These are phyloP conservation scores for Plectosphaerella sp. DNA, from an alignment of 2,329 filamentous ascomycete species.

Conservation along the genomic window DNA sequence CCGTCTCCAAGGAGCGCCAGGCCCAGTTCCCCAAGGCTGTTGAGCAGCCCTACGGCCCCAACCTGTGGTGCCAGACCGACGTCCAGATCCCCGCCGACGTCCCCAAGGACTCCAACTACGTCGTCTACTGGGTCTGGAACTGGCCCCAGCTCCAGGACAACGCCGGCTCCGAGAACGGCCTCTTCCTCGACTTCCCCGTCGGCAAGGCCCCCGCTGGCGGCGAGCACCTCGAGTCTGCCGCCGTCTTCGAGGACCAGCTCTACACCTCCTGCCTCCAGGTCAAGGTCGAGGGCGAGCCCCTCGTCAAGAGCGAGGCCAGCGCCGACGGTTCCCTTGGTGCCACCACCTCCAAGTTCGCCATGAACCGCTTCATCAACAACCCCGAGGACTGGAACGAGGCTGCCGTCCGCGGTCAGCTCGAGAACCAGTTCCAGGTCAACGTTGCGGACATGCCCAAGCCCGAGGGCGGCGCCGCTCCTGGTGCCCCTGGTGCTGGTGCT, in stretches of 20 bases:
- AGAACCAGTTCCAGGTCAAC: constrained; percentile 38
- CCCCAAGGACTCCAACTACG: constrained; percentile 61
- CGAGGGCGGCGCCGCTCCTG: constrained; percentile 10
- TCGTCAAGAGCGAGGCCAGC: not conserved
- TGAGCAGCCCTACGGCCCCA: constrained; percentile 48
- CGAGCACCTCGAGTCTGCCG: constrained; percentile 8
- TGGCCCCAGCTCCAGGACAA: constrained; percentile 63
- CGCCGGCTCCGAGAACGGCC: constrained; percentile 31
- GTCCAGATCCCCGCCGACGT: constrained; percentile 67
- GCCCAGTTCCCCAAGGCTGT: constrained; percentile 44
- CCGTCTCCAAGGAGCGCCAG: constrained; percentile 57
- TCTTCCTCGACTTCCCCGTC: constrained; percentile 35
- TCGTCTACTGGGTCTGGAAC: constrained; percentile 95
- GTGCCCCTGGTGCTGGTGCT: constrained; percentile 10
- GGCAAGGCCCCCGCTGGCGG: constrained; percentile 15
- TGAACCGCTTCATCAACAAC: constrained; percentile 24
- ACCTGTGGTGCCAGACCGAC: constrained; percentile 78
- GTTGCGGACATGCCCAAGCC: constrained; percentile 21
- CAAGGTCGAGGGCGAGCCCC: constrained; percentile 11
- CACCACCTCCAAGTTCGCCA: constrained; percentile 9
- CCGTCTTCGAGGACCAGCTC: constrained; percentile 28
- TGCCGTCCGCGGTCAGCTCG: constrained; percentile 41
- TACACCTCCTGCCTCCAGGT: constrained; percentile 21
- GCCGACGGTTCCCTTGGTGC: constrained; percentile 2
- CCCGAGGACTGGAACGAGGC: constrained; percentile 35